Evolutionary conservation across 805 yeast species (phyloP), one percentile per base, ranked within the genome.

Genomic region (Isabelozyma heimii): DNA sequence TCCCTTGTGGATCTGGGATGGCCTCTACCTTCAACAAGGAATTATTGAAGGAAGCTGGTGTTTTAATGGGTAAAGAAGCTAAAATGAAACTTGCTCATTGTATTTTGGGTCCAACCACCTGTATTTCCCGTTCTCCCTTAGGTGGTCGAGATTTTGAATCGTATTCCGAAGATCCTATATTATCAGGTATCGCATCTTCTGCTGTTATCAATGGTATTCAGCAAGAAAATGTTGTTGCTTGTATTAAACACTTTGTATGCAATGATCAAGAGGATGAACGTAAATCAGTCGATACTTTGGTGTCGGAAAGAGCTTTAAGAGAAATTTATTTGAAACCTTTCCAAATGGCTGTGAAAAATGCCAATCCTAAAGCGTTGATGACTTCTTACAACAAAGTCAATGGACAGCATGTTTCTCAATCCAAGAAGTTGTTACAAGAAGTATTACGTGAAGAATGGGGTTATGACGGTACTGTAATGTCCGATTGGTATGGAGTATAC

Each of bases 81-180:
- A 76, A 67, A 50, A 72, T 73, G 54, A 81, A 82, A 55, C 76
- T 79, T 37, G 83, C 75, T 8, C 79, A 77, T 47, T 59, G 60
- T 47, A 57, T 61, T 14, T 61, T 67, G 50, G 72, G 72, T 28
- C 75, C 75, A 17, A 70, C 75, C 17, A 63, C 69, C 49, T 82
- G 82, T 66, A 81, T 81, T 53, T 81, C 74, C 46, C 67, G 87
- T 47, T 75, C 77, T 12, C 86, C 86, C 9, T 63, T 79, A 33
- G 85, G 86, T 27, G 87, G 88, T 15, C 66, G 88, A 47, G 82
- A 82, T 2, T 83, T 82, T 56, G 88, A 83, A 61, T 73, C 82
- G 30, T 83, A 79, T 63, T 70, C 81, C 26, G 88, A 83, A 62
- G 88, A 83, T 58, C 88, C 88, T 3, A 64, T 70, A 33, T 67